Base-by-base conservation (phyloP, 1,139 yeast genomes). In the Protomyces inouyei region DNA sequence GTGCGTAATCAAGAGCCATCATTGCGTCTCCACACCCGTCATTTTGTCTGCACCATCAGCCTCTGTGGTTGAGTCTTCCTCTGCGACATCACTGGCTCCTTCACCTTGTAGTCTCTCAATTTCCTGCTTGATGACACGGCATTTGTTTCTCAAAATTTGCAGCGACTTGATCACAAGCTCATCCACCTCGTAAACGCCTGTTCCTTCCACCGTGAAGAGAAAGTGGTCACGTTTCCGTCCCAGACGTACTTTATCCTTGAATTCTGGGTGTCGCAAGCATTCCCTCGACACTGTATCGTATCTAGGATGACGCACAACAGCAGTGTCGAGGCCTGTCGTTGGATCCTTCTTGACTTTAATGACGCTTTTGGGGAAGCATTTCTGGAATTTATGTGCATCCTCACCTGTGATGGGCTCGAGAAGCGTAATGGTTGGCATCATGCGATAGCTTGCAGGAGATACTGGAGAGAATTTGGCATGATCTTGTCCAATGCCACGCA, bases 401-500 rank as follows among this genome's bases (percentile, higher is more conserved):
- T 82, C 85, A 2, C 97, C 98, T 1, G 77, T 79, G 68, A 93
- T 88, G 56, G 95, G 91, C 18, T 68, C 72, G 60, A 79, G 75
- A 61, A 93, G 89, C 69, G 88, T 86, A 73, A 93, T 93, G 23
- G 85, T 86, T n/a, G 98, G 98, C 79, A 95, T 78, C 72, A 93
- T 81, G 77, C 98, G 83, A 78, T 93, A 93, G n/a, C 97, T 88
- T 2, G 98, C 98, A 35, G 98, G 93, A 35, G 96, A 84, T 10
- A 93, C 98, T 3, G 98, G 98, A 6, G 97, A 90, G 75, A 89
- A 93, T 76, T 93, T 93, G 68, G 98, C 98, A 76, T 93, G 98
- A 74, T 93, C 98, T 40, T 90, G 79, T 63, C 98, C 98, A 69
- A 89, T 79, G 65, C 98, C 98, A 69, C 93, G 81, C 51, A 92